Conservation (phyloP, 352 stramenopile genomes). For the Phytophthora idaei region DNA sequence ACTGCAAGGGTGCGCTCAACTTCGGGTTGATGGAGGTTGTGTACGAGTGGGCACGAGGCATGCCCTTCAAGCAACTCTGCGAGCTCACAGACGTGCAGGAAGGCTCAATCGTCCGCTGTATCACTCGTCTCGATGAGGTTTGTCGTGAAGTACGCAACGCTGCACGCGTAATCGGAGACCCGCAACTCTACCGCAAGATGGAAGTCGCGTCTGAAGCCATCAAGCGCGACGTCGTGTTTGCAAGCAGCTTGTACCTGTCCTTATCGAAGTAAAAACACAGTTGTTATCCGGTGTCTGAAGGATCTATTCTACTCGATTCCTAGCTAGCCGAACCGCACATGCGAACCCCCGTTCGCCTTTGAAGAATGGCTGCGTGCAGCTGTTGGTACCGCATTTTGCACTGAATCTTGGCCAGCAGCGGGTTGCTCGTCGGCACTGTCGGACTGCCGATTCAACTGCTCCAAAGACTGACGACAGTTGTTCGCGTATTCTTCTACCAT, state of each 20-base stretch:
- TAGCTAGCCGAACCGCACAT: constrained; percentile 47
- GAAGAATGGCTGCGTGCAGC: constrained; percentile 1
- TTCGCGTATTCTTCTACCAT: constrained; percentile 50
- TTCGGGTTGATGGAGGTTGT: constrained; percentile 95
- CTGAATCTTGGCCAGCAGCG: not conserved
- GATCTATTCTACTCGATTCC: constrained; percentile 11
- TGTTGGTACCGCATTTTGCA: not conserved
- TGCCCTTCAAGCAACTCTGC: constrained; percentile 97
- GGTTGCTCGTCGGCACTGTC: constrained; percentile 1
- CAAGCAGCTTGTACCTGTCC: constrained; percentile 94
- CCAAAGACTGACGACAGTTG: constrained; percentile 51
- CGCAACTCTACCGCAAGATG: constrained; percentile 97
- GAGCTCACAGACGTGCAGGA: constrained; percentile 97
- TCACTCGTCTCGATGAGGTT: constrained; percentile 98
- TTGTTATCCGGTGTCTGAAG: not conserved
- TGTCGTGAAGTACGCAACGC: constrained; percentile 97
- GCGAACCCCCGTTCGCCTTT: constrained; percentile 13
- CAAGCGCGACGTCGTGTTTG: constrained; percentile 98
- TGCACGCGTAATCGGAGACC: constrained; percentile 94
- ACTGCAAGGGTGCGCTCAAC: constrained; percentile 92
- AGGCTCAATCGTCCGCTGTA: constrained; percentile 97
- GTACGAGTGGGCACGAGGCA: constrained; percentile 98
- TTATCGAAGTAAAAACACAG: constrained; percentile 26
- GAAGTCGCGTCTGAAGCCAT: constrained; percentile 96
- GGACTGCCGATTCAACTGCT: constrained; percentile 31